phyloP scores from a whole-genome alignment of 129 eudicot species.

The Oenanthe sinensis region DNA sequence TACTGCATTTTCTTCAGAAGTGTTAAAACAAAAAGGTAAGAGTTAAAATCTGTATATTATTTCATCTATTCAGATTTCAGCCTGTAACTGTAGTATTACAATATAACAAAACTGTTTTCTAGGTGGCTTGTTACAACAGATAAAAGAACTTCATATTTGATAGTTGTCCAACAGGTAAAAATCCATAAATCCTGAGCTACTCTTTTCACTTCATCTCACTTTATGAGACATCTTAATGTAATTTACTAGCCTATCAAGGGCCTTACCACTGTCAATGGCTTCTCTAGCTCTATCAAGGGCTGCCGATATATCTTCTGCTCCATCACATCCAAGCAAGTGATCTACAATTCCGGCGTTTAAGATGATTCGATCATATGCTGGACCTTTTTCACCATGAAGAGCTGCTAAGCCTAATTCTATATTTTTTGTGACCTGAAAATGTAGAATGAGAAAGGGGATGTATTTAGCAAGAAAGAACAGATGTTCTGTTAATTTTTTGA shows the following conservation, averaged over 20 bases:
- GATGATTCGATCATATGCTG: slow-evolving; percentile 79
- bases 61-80: background rate
- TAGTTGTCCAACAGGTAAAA: background rate
- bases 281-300: slow-evolving; percentile 90
- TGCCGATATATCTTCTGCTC: slow-evolving; percentile 67
- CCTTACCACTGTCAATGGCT: slow-evolving; percentile 87
- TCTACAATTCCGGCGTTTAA: slow-evolving; percentile 86
- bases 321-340: slow-evolving; percentile 85
- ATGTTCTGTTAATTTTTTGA: background rate
- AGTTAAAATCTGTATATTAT: background rate
- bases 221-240: slow-evolving; percentile 72
- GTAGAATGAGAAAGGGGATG: background rate
- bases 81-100: background rate
- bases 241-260: slow-evolving; percentile 53
- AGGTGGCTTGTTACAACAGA: background rate
- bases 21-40: background rate
- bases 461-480: background rate
- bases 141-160: background rate
- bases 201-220: slow-evolving; percentile 22
- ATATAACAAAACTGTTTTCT: background rate
- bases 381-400: slow-evolving; percentile 84
- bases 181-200: background rate
- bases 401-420: slow-evolving; percentile 89
- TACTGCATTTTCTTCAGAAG: background rate
- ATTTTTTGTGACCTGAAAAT: slow-evolving; percentile 63